Percentiles rank a stretch among this genome's conserved stretches.
These are phyloP conservation scores for Aschersonia sp. DNA, from an alignment of 2,329 filamentous ascomycete species.

Conservation along the genomic window DNA sequence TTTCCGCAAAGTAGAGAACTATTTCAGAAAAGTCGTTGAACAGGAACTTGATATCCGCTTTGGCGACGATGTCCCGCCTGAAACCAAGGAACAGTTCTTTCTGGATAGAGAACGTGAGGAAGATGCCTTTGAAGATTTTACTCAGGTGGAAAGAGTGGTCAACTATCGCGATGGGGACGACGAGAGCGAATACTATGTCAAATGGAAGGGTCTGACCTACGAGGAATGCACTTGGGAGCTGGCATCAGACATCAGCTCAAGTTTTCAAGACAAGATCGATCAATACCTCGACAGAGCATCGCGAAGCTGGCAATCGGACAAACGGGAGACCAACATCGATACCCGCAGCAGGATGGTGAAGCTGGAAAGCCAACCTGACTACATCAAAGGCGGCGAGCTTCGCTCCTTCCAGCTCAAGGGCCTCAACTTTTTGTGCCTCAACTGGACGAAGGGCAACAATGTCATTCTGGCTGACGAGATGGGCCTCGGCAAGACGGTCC, in stretches of 20 bases:
- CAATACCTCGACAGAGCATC: conserved; percentile 74
- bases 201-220: conserved; percentile 92
- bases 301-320: conserved; percentile 68
- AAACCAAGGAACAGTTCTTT: conserved; percentile 86
- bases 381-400: conserved; percentile 71
- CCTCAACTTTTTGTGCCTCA: conserved; percentile 87
- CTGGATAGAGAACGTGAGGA: conserved; percentile 87
- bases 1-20: conserved; percentile 84
- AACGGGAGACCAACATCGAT: conserved; percentile 57
- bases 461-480: conserved; percentile 98
- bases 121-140: conserved; percentile 79
- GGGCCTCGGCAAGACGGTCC: conserved; percentile 95
- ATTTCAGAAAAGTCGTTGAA: conserved; percentile 70
- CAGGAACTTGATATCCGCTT: conserved; percentile 66
- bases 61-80: conserved; percentile 62
- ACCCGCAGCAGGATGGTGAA: conserved; percentile 62
- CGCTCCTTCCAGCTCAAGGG: conserved; percentile 89
- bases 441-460: conserved; percentile 89
- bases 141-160: conserved; percentile 85
- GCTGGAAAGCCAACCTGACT: conserved; percentile 69
- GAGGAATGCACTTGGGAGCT: conserved; percentile 91
- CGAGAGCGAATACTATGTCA: conserved; percentile 79
- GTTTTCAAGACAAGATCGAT: conserved; percentile 82
- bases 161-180: conserved; percentile 67
- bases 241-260: conserved; percentile 56